Evolutionary conservation across 768 basidiomycete genomes (phyloP), one percentile per base, ranked within the genome.

Genomic region (Macrolepiota fuliginosa): DNA sequence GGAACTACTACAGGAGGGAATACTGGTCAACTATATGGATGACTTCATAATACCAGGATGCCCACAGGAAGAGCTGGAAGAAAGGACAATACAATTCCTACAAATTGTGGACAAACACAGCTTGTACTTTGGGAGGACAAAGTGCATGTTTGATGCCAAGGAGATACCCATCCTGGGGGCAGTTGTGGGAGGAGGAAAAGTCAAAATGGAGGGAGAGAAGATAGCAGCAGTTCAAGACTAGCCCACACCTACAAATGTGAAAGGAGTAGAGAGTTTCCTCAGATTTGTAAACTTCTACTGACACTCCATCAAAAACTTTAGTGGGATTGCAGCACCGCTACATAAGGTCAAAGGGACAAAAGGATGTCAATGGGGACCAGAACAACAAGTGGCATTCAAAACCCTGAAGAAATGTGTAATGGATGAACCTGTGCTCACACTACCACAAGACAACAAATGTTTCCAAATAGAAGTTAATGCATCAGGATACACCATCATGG

Each of bases 1-100:
- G n/a, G 55, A 56, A 2, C 11, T 56, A 17, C 35, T 56, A 2
- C 25, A 13, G 13, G 17, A 37, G 50, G 54, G 54, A 22, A 4
- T 5, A 2, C 62, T 81, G 3, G 47, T 74, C 0, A 67, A 79
- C 1, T 79, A 83, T 63, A 64, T 81, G 32, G 77, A 80, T n/a
- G n/a, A n/a, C 63, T 74, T 79, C 29, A 60, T 78, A 35, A 70
- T 75, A 25, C 72, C 64, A 22, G 62, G 65, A 0, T 54, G 63
- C 6, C 65, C 61, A 3, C 2, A 55, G 15, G 32, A 49, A 22
- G 63, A 66, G 42, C 63, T 58, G 0, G 1, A 58, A 27, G 27
- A 47, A 13, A 61, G 57, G 15, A 66, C 68, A n/a, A 62, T 17
- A 25, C 11, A 25, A 19, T 61, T 62, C 27, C 39, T 63, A 6